phyloP scores from a whole-genome alignment of 345 rosid species.

The Brassica rapa region DNA sequence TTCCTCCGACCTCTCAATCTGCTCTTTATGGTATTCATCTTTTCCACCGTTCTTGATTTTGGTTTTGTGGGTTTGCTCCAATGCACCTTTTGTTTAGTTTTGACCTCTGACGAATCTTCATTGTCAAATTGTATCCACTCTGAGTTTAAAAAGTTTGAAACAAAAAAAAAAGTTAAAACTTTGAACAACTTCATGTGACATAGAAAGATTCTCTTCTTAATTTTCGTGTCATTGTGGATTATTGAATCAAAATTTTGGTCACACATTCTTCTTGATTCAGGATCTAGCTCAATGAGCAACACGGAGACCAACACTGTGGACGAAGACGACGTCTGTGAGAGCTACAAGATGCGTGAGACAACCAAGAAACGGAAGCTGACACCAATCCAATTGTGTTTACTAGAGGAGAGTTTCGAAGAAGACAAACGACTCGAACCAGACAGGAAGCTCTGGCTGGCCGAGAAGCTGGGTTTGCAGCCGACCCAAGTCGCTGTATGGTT shows the following conservation, averaged over 20 bases:
- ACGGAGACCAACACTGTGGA: constrained; percentile 17
- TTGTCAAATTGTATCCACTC: neutral
- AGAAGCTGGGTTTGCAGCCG: constrained; percentile 73
- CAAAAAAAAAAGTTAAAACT: neutral
- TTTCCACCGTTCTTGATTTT: neutral
- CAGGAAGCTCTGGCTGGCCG: constrained; percentile 66
- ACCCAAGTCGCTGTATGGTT: constrained; percentile 86
- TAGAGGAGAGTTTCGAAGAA: constrained; percentile 65
- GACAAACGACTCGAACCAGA: constrained; percentile 81
- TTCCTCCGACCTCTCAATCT: constrained; percentile 25
- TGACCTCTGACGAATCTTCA: constrained; percentile 20
- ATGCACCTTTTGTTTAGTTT: neutral
- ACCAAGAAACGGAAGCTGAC: constrained; percentile 67
- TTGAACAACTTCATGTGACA: neutral
- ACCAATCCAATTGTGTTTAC: constrained; percentile 57
- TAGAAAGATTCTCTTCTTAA: constrained; percentile 11
- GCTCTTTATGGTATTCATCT: constrained; percentile 13
- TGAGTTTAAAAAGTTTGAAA: neutral
- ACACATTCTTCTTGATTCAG: constrained; percentile 19
- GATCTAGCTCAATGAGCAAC: constrained; percentile 34
- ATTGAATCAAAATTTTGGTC: neutral
- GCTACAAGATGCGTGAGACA: constrained; percentile 21
- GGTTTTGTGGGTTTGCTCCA: neutral
- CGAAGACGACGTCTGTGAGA: constrained; percentile 24
- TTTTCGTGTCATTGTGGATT: neutral